A percentile compares a stretch with the other conserved stretches of the same genome.
Evolutionary conservation across 192 early-diverging fungal genomes (phyloP).

Genomic region (Gigaspora rosea): DNA sequence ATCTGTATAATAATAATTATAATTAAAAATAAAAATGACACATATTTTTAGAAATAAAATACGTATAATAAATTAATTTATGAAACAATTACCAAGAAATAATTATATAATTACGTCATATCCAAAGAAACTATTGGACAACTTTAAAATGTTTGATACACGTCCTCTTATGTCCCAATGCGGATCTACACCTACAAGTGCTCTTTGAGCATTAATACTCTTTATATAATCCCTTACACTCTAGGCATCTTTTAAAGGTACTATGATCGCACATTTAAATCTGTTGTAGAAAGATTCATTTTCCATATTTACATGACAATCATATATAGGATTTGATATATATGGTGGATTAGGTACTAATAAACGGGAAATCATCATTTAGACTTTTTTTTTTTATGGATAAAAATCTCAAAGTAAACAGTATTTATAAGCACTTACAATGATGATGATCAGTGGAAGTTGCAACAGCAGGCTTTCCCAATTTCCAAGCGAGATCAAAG

Average conservation of each 20-base stretch:
- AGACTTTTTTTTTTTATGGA: neutral
- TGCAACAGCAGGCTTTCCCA: conserved; percentile 11
- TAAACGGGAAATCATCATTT: no score
- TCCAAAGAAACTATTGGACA: conserved; percentile 23
- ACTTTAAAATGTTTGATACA: neutral
- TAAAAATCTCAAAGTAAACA: neutral
- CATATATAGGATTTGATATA: no score
- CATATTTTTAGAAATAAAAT: no score
- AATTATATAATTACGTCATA: conserved; percentile 1
- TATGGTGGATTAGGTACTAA: no score
- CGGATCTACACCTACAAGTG: neutral
- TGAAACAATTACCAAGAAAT: no score
- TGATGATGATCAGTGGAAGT: no score
- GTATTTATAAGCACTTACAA: neutral
- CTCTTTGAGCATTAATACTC: neutral
- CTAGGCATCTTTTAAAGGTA: no score
- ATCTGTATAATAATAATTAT: neutral
- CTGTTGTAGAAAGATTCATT: no score
- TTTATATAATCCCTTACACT: neutral
- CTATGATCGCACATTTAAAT: no score
- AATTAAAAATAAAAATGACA: neutral
- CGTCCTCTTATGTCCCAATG: neutral
- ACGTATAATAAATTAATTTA: no score
- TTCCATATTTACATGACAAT: no score
- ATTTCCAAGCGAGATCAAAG: conserved; percentile 14